phyloP scores from a whole-genome alignment of 805 yeast species.

The Kazachstania kunashirensis region DNA sequence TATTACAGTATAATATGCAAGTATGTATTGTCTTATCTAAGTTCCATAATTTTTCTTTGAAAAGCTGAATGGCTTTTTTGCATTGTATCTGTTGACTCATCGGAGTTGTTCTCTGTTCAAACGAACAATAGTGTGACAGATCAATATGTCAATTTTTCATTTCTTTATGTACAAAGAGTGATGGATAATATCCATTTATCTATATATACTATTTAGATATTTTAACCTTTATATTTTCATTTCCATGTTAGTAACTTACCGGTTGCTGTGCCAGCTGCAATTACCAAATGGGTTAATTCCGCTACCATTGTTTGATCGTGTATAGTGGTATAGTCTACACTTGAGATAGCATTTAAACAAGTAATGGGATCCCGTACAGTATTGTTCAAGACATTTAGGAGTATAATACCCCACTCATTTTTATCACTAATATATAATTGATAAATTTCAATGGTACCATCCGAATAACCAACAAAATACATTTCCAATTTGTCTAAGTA shows the following conservation, averaged over 20 bases:
- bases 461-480: constrained; percentile 31
- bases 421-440: constrained; percentile 22
- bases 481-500: constrained; percentile 33
- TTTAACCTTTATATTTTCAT: background rate
- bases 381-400: constrained; percentile 19
- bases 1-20: too few species aligned
- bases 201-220: too few species aligned
- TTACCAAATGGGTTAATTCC: constrained; percentile 18
- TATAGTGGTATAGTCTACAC: background rate
- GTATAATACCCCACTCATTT: constrained; percentile 18
- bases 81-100: too few species aligned
- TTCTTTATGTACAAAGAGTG: too few species aligned
- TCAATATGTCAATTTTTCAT: too few species aligned
- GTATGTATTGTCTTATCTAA: too few species aligned
- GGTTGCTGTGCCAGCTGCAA: constrained; percentile 44
- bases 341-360: constrained; percentile 9
- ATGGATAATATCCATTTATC: too few species aligned
- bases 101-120: too few species aligned
- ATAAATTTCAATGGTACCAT: constrained; percentile 26
- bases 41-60: too few species aligned
- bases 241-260: constrained; percentile 45
- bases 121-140: too few species aligned
- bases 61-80: too few species aligned
- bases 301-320: background rate
- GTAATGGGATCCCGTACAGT: constrained; percentile 11